Conservation (phyloP, 768 basidiomycete genomes). For the Pholiota molesta region DNA sequence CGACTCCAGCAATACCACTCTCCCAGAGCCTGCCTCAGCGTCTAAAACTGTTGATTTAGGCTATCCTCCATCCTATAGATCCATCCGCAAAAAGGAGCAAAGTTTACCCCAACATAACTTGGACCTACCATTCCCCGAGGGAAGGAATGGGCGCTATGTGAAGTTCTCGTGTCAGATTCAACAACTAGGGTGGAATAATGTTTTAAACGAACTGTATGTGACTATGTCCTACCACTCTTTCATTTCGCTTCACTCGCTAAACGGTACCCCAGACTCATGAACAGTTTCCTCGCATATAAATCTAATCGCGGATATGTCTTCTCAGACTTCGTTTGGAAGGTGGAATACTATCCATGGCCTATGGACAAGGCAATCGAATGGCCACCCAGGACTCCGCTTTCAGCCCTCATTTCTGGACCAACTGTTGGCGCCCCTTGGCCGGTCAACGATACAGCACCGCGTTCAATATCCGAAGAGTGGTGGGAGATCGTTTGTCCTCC, state of each 20-base stretch:
- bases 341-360: slow-evolving; percentile 46
- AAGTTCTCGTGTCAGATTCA: slow-evolving; percentile 46
- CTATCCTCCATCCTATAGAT: neutral
- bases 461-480: neutral
- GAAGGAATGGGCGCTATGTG: slow-evolving; percentile 48
- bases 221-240: slow-evolving; percentile 19
- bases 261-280: slow-evolving; percentile 42
- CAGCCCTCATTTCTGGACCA: slow-evolving; percentile 45
- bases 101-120: slow-evolving; percentile 53
- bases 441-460: neutral
- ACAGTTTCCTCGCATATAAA: slow-evolving; percentile 49
- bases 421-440: slow-evolving; percentile 46
- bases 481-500: slow-evolving; percentile 1
- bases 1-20: too few relatives aligned
- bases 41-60: neutral
- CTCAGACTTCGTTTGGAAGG: slow-evolving; percentile 45
- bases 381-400: slow-evolving; percentile 37
- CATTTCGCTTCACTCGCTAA: neutral
- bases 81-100: slow-evolving; percentile 26
- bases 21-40: too few relatives aligned
- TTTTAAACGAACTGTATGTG: slow-evolving; percentile 47
- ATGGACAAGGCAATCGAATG: slow-evolving; percentile 27
- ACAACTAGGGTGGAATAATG: slow-evolving; percentile 53
- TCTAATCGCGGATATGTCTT: slow-evolving; percentile 55
- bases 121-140: slow-evolving; percentile 51